Evolutionary conservation across 2,329 filamentous ascomycete species (phyloP).

Genomic region (Didymella keratinophila): DNA sequence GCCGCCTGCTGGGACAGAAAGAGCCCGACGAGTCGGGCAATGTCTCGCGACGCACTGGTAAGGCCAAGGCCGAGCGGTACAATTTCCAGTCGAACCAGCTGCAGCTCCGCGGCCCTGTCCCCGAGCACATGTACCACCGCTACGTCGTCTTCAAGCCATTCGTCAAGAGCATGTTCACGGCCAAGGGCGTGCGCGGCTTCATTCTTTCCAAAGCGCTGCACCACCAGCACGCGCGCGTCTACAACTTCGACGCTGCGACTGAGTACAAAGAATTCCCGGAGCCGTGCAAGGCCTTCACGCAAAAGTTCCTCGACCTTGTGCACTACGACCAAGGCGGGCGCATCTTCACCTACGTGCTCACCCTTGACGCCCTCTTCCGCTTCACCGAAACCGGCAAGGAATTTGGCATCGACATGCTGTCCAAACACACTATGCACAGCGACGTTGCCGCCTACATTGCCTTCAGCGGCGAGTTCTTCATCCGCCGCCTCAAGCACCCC

Average conservation of each 20-base stretch:
- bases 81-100: slow-evolving; percentile 95
- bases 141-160: slow-evolving; percentile 94
- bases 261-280: slow-evolving; percentile 72
- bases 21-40: slow-evolving; percentile 56
- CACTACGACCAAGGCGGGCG: slow-evolving; percentile 87
- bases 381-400: slow-evolving; percentile 97
- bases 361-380: slow-evolving; percentile 82
- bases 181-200: slow-evolving; percentile 77
- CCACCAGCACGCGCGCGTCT: slow-evolving; percentile 87
- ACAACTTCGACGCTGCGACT: slow-evolving; percentile 84
- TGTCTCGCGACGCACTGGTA: slow-evolving; percentile 52
- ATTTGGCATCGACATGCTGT: slow-evolving; percentile 90
- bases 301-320: slow-evolving; percentile 83
- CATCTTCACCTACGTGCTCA: slow-evolving; percentile 91
- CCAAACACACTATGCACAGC: slow-evolving; percentile 97
- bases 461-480: slow-evolving; percentile 91
- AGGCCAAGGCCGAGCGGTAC: slow-evolving; percentile 69
- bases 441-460: slow-evolving; percentile 91
- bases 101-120: slow-evolving; percentile 84
- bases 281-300: slow-evolving; percentile 73
- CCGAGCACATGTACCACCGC: slow-evolving; percentile 82
- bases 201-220: slow-evolving; percentile 86
- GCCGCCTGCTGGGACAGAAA: slow-evolving; percentile 74
- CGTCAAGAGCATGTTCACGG: slow-evolving; percentile 86
- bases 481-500: slow-evolving; percentile 70